Percentiles rank a stretch among this genome's conserved stretches.
Conservation (phyloP, 2,329 filamentous ascomycete species). For the Aspergillus puulaauensis region DNA sequence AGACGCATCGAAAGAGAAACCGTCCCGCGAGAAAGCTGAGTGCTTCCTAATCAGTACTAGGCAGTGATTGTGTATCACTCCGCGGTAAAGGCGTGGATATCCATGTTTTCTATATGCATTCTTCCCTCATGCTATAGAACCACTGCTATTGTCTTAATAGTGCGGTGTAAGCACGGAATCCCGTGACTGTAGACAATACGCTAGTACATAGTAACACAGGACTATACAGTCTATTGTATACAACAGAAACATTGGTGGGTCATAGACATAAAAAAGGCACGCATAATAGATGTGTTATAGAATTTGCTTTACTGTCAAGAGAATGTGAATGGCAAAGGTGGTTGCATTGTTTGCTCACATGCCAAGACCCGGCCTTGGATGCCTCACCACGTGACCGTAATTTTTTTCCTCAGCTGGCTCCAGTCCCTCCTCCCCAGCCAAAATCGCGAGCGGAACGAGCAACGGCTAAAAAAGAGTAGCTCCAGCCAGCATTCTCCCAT, state of each 20-base stretch:
- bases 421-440: constrained; percentile 7
- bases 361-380: constrained; percentile 16
- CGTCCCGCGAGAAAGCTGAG: too few relatives aligned
- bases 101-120: background rate
- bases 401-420: constrained; percentile 16
- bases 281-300: too few relatives aligned
- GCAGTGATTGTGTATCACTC: background rate
- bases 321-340: background rate
- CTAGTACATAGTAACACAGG: background rate
- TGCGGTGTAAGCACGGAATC: background rate
- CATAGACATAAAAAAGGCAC: too few relatives aligned
- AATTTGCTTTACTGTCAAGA: background rate
- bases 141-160: background rate
- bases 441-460: constrained; percentile 17
- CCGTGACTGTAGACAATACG: too few relatives aligned
- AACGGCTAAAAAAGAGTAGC: constrained; percentile 16
- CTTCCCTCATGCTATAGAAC: constrained; percentile 6
- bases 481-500: constrained; percentile 10
- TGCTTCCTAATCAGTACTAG: too few relatives aligned
- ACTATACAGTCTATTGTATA: background rate
- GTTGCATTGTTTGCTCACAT: background rate
- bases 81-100: background rate
- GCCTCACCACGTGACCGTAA: constrained; percentile 22
- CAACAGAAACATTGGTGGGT: background rate
- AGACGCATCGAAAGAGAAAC: too few relatives aligned